phyloP scores from a whole-genome alignment of 306 rosid genomes.

The Luffa aegyptiaca region DNA sequence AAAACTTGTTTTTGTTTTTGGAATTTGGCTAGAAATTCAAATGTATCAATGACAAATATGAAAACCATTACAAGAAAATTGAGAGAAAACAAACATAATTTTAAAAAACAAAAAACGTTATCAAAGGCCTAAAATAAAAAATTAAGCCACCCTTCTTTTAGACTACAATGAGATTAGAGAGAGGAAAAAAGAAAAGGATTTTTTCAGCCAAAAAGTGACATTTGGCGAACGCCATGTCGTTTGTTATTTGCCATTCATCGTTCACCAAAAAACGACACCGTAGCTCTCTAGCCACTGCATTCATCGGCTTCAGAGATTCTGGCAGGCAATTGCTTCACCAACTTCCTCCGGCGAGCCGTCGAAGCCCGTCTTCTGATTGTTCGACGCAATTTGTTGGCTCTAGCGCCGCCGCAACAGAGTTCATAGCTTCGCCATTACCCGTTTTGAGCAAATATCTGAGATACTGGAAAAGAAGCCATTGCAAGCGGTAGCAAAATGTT shows the following conservation, averaged over 20 bases:
- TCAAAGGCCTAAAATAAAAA: no score
- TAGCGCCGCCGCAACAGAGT: not conserved
- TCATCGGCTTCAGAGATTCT: not conserved
- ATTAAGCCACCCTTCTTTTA: no score
- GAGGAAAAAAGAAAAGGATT: no score
- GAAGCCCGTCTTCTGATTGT: not conserved
- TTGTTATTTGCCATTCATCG: not conserved
- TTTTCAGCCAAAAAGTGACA: no score
- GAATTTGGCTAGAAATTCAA: no score
- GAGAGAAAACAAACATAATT: no score
- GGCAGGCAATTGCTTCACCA: not conserved
- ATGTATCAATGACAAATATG: no score
- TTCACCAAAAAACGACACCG: not conserved
- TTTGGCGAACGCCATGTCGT: not conserved
- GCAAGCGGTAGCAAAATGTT: constrained; percentile 22
- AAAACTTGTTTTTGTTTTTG: no score
- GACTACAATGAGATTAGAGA: no score
- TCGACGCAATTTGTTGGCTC: not conserved
- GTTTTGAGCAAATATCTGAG: not conserved
- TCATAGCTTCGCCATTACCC: not conserved
- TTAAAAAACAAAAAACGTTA: no score
- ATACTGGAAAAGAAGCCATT: not conserved
- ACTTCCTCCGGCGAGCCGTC: not conserved
- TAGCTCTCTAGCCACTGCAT: not conserved
- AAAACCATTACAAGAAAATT: no score